Conservation (phyloP, 805 yeast species). For the Barnettozyma sucrosica region DNA sequence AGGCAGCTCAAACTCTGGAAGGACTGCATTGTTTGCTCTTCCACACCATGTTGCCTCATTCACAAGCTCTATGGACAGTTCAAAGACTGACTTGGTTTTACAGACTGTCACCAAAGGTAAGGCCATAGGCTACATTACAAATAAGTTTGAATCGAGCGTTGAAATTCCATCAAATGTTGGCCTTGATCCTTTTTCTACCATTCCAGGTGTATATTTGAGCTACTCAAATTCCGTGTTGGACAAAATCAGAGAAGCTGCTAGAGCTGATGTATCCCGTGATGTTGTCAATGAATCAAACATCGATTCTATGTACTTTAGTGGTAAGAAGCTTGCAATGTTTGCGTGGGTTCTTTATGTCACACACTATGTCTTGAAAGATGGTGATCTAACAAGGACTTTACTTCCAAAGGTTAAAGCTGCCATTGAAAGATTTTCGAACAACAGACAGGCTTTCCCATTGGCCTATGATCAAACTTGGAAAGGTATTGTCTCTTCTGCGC, state of each 20-base stretch:
- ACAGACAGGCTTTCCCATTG: slow-evolving; percentile 67
- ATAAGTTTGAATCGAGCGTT: slow-evolving; percentile 36
- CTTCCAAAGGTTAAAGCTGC: slow-evolving; percentile 61
- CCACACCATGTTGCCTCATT: slow-evolving; percentile 59
- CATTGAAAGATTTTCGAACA: slow-evolving; percentile 58
- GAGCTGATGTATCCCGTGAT: slow-evolving; percentile 30
- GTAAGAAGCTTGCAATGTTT: slow-evolving; percentile 83
- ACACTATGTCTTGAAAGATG: slow-evolving; percentile 57
- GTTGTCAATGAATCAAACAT: slow-evolving; percentile 45
- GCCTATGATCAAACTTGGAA: slow-evolving; percentile 75
- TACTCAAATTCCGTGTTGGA: slow-evolving; percentile 28
- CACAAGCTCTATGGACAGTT: slow-evolving; percentile 21
- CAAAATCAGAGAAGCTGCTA: slow-evolving; percentile 31
- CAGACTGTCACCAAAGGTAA: slow-evolving; percentile 47
- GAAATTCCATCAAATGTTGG: slow-evolving; percentile 37
- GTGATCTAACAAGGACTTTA: slow-evolving; percentile 41
- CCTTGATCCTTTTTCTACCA: slow-evolving; percentile 39
- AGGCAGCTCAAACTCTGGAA: slow-evolving; percentile 43
- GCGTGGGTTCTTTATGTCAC: slow-evolving; percentile 79
- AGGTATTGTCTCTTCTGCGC: slow-evolving; percentile 70
- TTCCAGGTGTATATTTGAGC: slow-evolving; percentile 23
- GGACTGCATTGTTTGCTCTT: slow-evolving; percentile 50
- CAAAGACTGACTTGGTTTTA: slow-evolving; percentile 32
- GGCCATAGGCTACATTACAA: slow-evolving; percentile 41
- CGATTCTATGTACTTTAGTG: slow-evolving; percentile 88